Evolutionary conservation across 2,329 filamentous ascomycete species (phyloP), one percentile per base, ranked within the genome.

Genomic region (Bimuria novae-zelandiae): DNA sequence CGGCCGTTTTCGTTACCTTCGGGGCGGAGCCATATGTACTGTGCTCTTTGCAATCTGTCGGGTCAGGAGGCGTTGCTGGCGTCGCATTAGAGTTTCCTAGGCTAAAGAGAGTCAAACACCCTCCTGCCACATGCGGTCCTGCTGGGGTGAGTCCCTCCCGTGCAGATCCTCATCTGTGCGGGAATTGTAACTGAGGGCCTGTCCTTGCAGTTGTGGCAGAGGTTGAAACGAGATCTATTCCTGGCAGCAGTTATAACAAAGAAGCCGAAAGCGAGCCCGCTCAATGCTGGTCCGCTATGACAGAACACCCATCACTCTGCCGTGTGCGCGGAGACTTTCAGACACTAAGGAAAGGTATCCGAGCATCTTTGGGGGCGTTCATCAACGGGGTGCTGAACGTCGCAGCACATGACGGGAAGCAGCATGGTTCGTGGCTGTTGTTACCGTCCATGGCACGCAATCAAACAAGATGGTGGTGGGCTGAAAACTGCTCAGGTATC

Each of bases 1-100:
- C 55, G 50, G 55, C 58, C 58, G 60, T 67, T 65, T 54, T 64
- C 63, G 61, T 70, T 64, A 66, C 64, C 66, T 59, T 57, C 51
- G 41, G 35, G 42, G 59, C 61, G 59, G 66, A 16, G 55, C 41
- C 45, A 39, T 45, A 36, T 43, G n/a, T 54, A 45, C 39, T 42
- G 55, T 52, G 35, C n/a, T n/a, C n/a, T 22, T 47, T 22, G 22
- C 37, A n/a, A 47, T 16, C 41, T 48, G 40, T 52, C 45, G 56
- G 56, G 55, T 49, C 50, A 43, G 44, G 29, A 29, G 55, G 53
- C 51, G 58, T 41, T 23, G 32, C 50, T 52, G 59, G 52, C 43
- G 49, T 40, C 46, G 23, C 41, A 39, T 53, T 52, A 52, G 49
- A 60, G 54, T 61, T 59, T 41, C n/a, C n/a, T n/a, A n/a, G n/a